Base-by-base conservation (phyloP, 257 asterid genomes). In the Leptodermis oblonga region DNA sequence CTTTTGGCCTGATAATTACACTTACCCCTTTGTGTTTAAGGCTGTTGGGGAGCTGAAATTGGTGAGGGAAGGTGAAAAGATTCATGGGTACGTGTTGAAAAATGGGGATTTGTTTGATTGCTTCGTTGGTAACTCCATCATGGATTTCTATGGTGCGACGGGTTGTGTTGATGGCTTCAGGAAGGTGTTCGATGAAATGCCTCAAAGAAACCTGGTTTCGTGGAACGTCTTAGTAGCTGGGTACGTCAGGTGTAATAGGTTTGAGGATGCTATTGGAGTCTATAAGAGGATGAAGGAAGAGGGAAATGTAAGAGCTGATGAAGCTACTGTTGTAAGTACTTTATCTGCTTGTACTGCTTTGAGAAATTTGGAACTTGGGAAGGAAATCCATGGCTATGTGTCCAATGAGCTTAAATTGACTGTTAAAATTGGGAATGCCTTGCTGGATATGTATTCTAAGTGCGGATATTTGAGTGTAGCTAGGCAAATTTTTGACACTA, bases 371-470 rank as follows among this genome's bases (percentile, higher is more conserved):
- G 87, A 86, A 73, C 81, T 90, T 52, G 97, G 97, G 37, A 83
- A 70, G 64, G 92, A 82, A 68, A 85, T 92, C 62, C 92, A 90
- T 66, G 85, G 77, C 15, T 86, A 85, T 68, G 89, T 86, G 49
- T 73, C 66, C 46, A 76, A 69, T 18, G 81, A 74, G 48, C 74
- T 90, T 52, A 85, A 85, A 20, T 77, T 81, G 74, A 89, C 94
- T 15, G 58, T 76, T 65, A 82, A 72, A 58, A 90, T 92, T 49
- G 83, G 86, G 73, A 90, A 90, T 70, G 86, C 98, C 22, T 64
- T 90, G 74, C 68, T 92, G 80, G 90, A 90, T 78, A 92, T 92
- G 98, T 90, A 87, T 80, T 90, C 86, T n/a, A 92, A 88, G 76
- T 87, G 97, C 59, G 95, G 97, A n/a, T 82, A 80, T 71, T 80